phyloP scores from a whole-genome alignment of 768 basidiomycete genomes.

The Clavaria fumosa region DNA sequence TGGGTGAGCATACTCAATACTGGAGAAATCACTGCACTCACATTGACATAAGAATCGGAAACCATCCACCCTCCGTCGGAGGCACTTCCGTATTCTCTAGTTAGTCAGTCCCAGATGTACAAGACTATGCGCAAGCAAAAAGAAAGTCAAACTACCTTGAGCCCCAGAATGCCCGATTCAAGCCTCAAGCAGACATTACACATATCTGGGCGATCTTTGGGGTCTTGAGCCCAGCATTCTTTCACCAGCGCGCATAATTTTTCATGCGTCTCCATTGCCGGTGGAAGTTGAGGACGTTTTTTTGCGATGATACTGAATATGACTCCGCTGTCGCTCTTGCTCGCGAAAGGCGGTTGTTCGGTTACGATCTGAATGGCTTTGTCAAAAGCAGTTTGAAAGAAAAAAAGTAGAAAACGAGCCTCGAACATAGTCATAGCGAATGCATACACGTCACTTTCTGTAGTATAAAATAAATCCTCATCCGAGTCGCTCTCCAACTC shows the following conservation, averaged over 20 bases:
- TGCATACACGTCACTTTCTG: conserved; percentile 15
- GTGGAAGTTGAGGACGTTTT: conserved; percentile 11
- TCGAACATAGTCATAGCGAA: conserved; percentile 19
- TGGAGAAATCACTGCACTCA: too few relatives aligned
- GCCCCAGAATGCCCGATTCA: too few relatives aligned
- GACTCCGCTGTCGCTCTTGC: conserved; percentile 14
- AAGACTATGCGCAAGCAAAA: too few relatives aligned
- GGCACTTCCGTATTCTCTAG: too few relatives aligned
- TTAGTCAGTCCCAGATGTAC: too few relatives aligned
- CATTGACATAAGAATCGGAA: too few relatives aligned
- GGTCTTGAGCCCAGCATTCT: conserved; percentile 11
- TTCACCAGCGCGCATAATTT: conserved; percentile 8
- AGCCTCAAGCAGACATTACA: conserved; percentile 4
- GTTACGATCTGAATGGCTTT: conserved; percentile 12
- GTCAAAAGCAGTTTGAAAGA: too few relatives aligned
- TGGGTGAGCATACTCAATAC: too few relatives aligned
- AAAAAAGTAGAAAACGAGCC: conserved; percentile 8
- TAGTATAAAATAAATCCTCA: conserved; percentile 7
- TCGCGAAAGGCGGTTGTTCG: conserved; percentile 10
- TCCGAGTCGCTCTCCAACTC: conserved; percentile 5
- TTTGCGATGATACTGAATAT: conserved; percentile 12
- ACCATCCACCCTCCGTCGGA: too few relatives aligned
- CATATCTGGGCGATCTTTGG: conserved; percentile 9
- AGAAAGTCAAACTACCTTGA: too few relatives aligned
- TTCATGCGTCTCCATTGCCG: conserved; percentile 3